A percentile compares a stretch with the other conserved stretches of the same genome.
Conservation (phyloP, 2,329 filamentous ascomycete species). For the Pseudogymnoascus verrucosus region DNA sequence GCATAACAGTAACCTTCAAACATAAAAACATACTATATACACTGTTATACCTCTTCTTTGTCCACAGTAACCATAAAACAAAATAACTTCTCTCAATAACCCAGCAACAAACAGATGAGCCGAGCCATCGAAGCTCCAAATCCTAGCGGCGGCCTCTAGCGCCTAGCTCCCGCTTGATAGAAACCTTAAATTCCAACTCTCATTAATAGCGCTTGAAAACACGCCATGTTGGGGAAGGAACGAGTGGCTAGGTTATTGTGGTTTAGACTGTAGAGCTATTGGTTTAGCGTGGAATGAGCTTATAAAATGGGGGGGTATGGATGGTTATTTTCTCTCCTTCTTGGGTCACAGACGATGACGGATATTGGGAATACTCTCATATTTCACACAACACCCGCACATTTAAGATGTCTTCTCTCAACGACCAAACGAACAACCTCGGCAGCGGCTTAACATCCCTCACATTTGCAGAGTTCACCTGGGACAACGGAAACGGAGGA, state of each 20-base stretch:
- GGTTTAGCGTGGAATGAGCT: not conserved
- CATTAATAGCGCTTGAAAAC: not conserved
- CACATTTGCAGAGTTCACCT: not conserved
- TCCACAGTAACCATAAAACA: not conserved
- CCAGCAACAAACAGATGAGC: not conserved
- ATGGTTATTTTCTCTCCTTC: not conserved
- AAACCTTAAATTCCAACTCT: not conserved
- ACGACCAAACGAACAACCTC: not conserved
- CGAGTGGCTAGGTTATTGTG: not conserved
- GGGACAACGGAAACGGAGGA: not conserved
- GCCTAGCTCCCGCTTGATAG: not conserved
- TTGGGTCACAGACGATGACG: not conserved
- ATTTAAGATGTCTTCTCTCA: not conserved
- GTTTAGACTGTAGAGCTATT: not conserved
- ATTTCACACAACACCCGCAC: not conserved
- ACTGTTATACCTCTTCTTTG: not conserved
- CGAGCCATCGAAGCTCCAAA: not conserved
- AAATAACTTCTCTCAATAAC: not conserved
- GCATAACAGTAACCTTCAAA: not conserved
- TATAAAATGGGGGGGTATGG: not conserved
- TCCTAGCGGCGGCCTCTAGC: not conserved
- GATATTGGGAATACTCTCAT: not conserved
- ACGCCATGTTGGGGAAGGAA: not conserved
- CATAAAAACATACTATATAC: not conserved
- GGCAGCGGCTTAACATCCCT: not conserved